Percentiles rank a stretch among this genome's conserved stretches.
These are phyloP conservation scores for Citropsis articulata DNA, from an alignment of 345 rosid genomes.

Conservation along the genomic window DNA sequence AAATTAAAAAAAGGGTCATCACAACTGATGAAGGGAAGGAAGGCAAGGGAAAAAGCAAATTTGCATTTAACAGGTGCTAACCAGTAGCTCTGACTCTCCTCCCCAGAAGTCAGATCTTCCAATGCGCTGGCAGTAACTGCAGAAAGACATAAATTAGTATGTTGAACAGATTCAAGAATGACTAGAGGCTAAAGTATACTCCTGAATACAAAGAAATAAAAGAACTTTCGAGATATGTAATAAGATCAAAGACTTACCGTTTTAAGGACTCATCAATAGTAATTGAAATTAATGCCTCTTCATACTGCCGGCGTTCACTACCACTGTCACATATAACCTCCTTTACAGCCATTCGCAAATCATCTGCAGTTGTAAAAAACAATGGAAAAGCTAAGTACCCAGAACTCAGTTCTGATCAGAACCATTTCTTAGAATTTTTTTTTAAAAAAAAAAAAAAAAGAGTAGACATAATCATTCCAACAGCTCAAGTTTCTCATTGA, in stretches of 20 bases:
- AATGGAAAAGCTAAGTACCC: neutral
- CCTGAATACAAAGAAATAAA: neutral
- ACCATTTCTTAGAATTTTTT: neutral
- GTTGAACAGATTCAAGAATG: slow-evolving; percentile 5
- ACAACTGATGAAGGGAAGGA: neutral
- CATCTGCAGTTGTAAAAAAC: slow-evolving; percentile 45
- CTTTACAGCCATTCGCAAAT: slow-evolving; percentile 81
- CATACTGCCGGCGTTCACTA: slow-evolving; percentile 56
- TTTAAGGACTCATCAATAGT: slow-evolving; percentile 81
- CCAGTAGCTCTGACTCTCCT: slow-evolving; percentile 92
- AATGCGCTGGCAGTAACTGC: slow-evolving; percentile 78
- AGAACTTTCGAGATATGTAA: slow-evolving; percentile 1
- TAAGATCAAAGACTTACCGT: slow-evolving; percentile 40
- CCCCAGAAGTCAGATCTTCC: slow-evolving; percentile 83
- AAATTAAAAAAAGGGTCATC: neutral
- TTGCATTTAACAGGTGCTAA: slow-evolving; percentile 32
- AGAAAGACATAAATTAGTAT: slow-evolving; percentile 5
- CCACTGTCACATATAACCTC: slow-evolving; percentile 68
- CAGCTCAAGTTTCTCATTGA: neutral
- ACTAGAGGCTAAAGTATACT: neutral
- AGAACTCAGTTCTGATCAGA: neutral
- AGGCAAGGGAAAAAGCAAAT: neutral
- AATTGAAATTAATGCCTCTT: slow-evolving; percentile 75
- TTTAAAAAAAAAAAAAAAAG: neutral
- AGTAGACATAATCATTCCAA: neutral